Evolutionary conservation across 2,329 filamentous ascomycete species (phyloP).

Genomic region (Alternaria tenuissima): DNA sequence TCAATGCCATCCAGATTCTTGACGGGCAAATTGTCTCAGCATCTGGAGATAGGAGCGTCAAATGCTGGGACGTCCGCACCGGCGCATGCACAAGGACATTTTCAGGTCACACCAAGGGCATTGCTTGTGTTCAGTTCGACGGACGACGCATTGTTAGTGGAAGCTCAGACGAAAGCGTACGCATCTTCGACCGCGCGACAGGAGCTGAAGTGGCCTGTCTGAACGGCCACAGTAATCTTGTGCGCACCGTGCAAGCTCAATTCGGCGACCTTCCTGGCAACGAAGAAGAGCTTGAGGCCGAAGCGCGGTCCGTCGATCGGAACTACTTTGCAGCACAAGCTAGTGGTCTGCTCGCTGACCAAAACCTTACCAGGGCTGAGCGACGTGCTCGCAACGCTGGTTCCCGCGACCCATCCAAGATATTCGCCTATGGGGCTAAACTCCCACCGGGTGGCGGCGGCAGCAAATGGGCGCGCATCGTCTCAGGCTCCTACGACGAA

Average conservation of each 20-base stretch:
- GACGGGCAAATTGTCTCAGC: constrained; percentile 90
- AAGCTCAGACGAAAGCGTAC: constrained; percentile 94
- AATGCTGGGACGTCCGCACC: constrained; percentile 90
- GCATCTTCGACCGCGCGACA: constrained; percentile 88
- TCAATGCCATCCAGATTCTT: constrained; percentile 93
- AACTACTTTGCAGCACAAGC: constrained; percentile 71
- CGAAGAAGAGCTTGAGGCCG: constrained; percentile 73
- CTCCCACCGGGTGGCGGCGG: constrained; percentile 91
- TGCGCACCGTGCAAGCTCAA: constrained; percentile 92
- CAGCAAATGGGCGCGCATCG: constrained; percentile 89
- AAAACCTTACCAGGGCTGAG: constrained; percentile 42
- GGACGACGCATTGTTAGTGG: constrained; percentile 92
- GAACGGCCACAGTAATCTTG: constrained; percentile 80
- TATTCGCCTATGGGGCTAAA: constrained; percentile 82
- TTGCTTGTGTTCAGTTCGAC: constrained; percentile 97
- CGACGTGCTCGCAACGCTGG: constrained; percentile 68
- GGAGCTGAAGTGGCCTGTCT: constrained; percentile 90
- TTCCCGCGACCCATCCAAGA: constrained; percentile 76
- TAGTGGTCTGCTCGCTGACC: constrained; percentile 52
- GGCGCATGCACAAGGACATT: constrained; percentile 80
- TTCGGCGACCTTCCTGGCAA: constrained; percentile 90
- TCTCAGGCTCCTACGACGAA: constrained; percentile 96
- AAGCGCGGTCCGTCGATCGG: constrained; percentile 76
- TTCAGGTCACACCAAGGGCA: constrained; percentile 89
- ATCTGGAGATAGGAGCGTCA: constrained; percentile 91